Evolutionary conservation across 768 basidiomycete genomes (phyloP), one percentile per base, ranked within the genome.

Genomic region (Tricholoma flavovirens): DNA sequence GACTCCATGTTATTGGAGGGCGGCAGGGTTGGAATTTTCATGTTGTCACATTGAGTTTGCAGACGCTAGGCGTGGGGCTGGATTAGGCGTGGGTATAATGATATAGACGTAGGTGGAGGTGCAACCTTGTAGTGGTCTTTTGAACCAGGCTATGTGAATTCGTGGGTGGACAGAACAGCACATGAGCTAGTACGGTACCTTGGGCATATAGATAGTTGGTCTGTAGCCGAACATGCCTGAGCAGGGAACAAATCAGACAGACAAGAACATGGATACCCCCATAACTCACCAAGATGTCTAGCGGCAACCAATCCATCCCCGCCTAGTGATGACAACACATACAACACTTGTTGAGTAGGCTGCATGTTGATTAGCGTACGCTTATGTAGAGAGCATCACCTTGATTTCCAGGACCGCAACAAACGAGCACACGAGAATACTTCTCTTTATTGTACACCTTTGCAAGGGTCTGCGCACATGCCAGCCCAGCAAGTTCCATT

Each of bases 251-350:
- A 32, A 15, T 42, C 19, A 42, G 40, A 21, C 19, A 42, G 6
- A 17, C 9, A 29, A 49, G 46, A 17, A 29, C 8, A 10, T 17
- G 15, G 15, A 17, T n/a, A 9, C 10, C 15, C 5, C 3, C 4
- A 59, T 3, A 9, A 66, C 82, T 54, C 61, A 90, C 92, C 84
- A 7, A 99, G 81, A 73, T 99, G 97, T 43, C 96, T 79, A 42
- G 97, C 97, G 26, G 97, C 97, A 22, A 98, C 96, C 0, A 99
- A 76, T 3, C 97, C 97, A 71, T 99, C 97, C 11, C 97, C 97
- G 1, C 93, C 89, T 62, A 11, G n/a, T 51, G 30, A 32, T 15
- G 19, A 4, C 14, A 24, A 4, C n/a, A n/a, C n/a, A n/a, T n/a
- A n/a, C n/a, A n/a, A n/a, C n/a, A n/a, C n/a, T n/a, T n/a, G n/a